A percentile compares a stretch with the other conserved stretches of the same genome.
phyloP scores from a whole-genome alignment of 1,284 basidiomycete species.

The Kalmanozyma brasiliensis region DNA sequence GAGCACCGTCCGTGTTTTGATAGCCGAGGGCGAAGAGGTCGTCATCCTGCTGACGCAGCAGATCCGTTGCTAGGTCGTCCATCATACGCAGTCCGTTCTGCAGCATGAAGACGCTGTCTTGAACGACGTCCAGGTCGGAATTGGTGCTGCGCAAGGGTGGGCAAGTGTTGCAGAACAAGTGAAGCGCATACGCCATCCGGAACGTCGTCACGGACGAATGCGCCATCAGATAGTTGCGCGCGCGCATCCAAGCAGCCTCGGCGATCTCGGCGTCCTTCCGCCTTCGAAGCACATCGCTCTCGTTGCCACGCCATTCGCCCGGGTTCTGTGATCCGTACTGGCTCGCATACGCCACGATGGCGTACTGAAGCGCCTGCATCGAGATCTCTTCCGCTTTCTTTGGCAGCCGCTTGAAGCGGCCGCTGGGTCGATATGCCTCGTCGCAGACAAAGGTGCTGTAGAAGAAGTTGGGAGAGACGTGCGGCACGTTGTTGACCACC shows the following conservation, averaged over 20 bases:
- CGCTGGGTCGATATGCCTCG: conserved; percentile 26
- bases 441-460: conserved; percentile 43
- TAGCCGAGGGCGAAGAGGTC: conserved; percentile 37
- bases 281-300: conserved; percentile 16
- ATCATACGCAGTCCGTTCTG: conserved; percentile 45
- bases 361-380: conserved; percentile 38
- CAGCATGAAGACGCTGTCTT: conserved; percentile 24
- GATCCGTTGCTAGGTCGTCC: conserved; percentile 43
- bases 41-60: conserved; percentile 38
- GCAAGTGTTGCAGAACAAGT: conserved; percentile 44
- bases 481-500: conserved; percentile 28
- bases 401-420: conserved; percentile 31
- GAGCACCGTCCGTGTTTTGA: conserved; percentile 28
- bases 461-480: conserved; percentile 46
- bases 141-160: conserved; percentile 29
- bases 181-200: conserved; percentile 43
- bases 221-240: conserved; percentile 38
- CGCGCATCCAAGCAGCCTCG: conserved; percentile 39
- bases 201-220: conserved; percentile 41
- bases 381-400: conserved; percentile 41
- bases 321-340: conserved; percentile 42
- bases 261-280: conserved; percentile 41
- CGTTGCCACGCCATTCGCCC: conserved; percentile 28
- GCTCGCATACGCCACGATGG: conserved; percentile 44
- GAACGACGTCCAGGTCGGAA: conserved; percentile 19